Percentiles rank a stretch among this genome's conserved stretches.
phyloP scores from a whole-genome alignment of 768 basidiomycete species.

The Tulasnella sp. region DNA sequence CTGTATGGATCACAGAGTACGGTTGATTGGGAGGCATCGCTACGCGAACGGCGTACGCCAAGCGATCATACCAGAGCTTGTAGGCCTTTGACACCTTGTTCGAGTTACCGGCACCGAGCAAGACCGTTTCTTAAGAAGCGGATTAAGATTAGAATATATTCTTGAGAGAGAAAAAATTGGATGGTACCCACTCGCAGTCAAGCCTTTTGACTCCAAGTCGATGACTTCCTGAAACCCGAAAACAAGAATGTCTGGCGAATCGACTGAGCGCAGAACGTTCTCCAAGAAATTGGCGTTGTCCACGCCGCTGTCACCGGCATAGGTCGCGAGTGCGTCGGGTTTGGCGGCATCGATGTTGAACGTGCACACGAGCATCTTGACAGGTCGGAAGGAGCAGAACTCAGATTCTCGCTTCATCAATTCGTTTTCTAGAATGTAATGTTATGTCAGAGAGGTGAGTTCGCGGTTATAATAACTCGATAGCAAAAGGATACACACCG shows the following conservation, averaged over 20 bases:
- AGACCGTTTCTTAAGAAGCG: slow-evolving; percentile 49
- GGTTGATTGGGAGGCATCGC: slow-evolving; percentile 62
- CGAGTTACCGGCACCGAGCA: slow-evolving; percentile 50
- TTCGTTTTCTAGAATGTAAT: slow-evolving; percentile 47
- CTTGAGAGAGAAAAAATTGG: background rate
- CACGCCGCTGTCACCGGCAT: slow-evolving; percentile 31
- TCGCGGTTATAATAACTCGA: too few relatives aligned
- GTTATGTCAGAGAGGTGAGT: background rate
- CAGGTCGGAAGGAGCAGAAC: slow-evolving; percentile 68
- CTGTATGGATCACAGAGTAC: slow-evolving; percentile 73
- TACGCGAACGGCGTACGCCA: slow-evolving; percentile 58
- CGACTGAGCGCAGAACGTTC: slow-evolving; percentile 60
- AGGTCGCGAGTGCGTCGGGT: slow-evolving; percentile 49
- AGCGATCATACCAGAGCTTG: slow-evolving; percentile 76
- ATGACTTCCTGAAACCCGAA: slow-evolving; percentile 97
- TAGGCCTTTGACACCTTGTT: slow-evolving; percentile 83
- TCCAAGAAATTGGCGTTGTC: slow-evolving; percentile 74
- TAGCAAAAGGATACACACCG: slow-evolving; percentile 47
- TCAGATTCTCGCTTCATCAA: slow-evolving; percentile 60
- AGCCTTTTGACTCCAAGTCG: slow-evolving; percentile 84
- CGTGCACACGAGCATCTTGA: slow-evolving; percentile 68
- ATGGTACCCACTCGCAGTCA: slow-evolving; percentile 53
- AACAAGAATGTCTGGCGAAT: slow-evolving; percentile 74
- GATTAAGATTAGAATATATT: background rate
- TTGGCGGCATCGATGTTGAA: slow-evolving; percentile 91